Percentiles rank a stretch among this genome's conserved stretches.
These are phyloP conservation scores for Penicillium psychrosexuale DNA, from an alignment of 2,329 filamentous ascomycete genomes.

Conservation along the genomic window DNA sequence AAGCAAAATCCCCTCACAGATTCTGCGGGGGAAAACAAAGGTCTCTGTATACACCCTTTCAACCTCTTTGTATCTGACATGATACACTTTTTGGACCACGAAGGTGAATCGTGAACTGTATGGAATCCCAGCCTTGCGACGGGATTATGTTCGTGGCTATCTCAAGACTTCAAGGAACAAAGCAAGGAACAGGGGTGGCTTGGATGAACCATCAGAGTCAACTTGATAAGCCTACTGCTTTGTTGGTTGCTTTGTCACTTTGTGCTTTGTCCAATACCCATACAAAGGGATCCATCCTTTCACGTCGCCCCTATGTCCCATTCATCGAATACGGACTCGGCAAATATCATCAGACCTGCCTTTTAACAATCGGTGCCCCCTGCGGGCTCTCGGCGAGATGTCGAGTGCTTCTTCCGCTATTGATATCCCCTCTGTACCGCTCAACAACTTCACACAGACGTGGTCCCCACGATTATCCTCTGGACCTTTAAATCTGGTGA, in stretches of 20 bases:
- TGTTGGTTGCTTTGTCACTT: not conserved
- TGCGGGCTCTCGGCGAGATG: conserved; percentile 3
- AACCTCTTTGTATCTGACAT: conserved; percentile 2
- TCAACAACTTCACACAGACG: not conserved
- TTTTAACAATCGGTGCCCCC: not conserved
- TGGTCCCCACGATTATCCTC: not conserved
- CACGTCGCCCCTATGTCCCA: conserved; percentile 2
- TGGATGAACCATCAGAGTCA: not conserved
- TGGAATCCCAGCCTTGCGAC: not conserved
- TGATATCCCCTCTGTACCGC: not conserved
- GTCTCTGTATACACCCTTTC: not conserved
- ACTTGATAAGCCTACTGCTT: not conserved
- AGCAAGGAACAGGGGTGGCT: not conserved
- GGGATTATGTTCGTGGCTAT: not conserved
- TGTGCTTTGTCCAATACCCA: not conserved
- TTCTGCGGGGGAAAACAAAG: not conserved
- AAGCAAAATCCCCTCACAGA: not conserved
- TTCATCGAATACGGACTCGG: not conserved
- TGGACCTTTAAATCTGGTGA: not conserved
- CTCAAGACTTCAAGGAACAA: not conserved
- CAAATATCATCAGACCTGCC: not conserved
- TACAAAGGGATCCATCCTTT: conserved; percentile 3
- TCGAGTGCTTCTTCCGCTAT: not conserved
- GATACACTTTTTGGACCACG: not conserved
- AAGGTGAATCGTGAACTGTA: conserved; percentile 1